Percentiles rank a stretch among this genome's conserved stretches.
These are phyloP conservation scores for Skeletonema potamos DNA, from an alignment of 108 stramenopile species.

Conservation along the genomic window DNA sequence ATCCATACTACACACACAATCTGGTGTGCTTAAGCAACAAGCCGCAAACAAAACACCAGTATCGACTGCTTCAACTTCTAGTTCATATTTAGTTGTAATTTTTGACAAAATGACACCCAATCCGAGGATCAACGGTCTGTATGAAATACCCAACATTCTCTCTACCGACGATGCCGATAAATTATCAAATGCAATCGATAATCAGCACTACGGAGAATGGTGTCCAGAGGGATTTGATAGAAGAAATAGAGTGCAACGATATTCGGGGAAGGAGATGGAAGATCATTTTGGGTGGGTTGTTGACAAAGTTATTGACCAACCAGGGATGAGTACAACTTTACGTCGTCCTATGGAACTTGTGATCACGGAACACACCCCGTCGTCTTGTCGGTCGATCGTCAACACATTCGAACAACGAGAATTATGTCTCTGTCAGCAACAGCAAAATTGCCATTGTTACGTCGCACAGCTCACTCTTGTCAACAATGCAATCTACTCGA, in stretches of 20 bases:
- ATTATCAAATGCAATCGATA: constrained; percentile 28
- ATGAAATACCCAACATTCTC: constrained; percentile 20
- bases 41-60: too few species aligned
- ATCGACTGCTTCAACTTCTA: too few species aligned
- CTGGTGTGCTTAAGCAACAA: too few species aligned
- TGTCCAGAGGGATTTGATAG: constrained; percentile 70
- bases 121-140: neutral
- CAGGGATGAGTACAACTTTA: neutral
- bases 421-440: constrained; percentile 14
- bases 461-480: constrained; percentile 62
- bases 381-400: constrained; percentile 31
- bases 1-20: too few species aligned
- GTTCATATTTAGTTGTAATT: neutral
- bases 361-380: constrained; percentile 36
- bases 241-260: constrained; percentile 61
- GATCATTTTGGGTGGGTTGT: constrained; percentile 38
- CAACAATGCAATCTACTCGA: constrained; percentile 40
- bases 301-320: constrained; percentile 11
- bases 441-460: constrained; percentile 37
- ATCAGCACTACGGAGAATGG: constrained; percentile 23
- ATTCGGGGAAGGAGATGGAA: constrained; percentile 28
- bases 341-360: constrained; percentile 36
- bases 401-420: constrained; percentile 25
- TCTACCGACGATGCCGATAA: constrained; percentile 18
- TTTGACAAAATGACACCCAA: neutral